phyloP scores from a whole-genome alignment of 1,139 yeast species.

The Debaryomycetaceae sp. region DNA sequence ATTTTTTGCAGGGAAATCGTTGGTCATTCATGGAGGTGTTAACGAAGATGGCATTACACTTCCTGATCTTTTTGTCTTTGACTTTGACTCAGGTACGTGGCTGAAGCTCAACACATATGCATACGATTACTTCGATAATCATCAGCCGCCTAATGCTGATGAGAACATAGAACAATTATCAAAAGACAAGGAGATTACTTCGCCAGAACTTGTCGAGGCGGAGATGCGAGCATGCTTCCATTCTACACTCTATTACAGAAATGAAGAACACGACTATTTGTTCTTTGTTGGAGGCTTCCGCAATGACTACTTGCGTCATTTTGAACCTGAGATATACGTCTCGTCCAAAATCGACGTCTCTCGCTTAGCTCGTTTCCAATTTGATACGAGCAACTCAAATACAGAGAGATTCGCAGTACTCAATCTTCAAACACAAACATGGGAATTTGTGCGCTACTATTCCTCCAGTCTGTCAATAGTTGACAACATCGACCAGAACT shows the following conservation, averaged over 20 bases:
- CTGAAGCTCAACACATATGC: constrained; percentile 29
- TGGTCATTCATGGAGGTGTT: constrained; percentile 44
- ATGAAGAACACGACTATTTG: constrained; percentile 35
- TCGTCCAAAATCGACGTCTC: constrained; percentile 37
- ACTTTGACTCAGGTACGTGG: constrained; percentile 37
- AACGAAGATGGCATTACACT: constrained; percentile 27
- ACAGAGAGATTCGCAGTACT: constrained; percentile 34
- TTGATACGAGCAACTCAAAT: constrained; percentile 26
- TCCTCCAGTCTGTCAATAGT: constrained; percentile 27
- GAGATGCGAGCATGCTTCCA: constrained; percentile 45
- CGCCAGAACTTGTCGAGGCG: constrained; percentile 36
- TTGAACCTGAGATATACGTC: constrained; percentile 27
- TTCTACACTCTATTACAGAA: constrained; percentile 32
- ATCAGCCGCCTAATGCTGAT: constrained; percentile 26
- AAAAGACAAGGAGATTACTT: constrained; percentile 21
- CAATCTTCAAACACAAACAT: constrained; percentile 41
- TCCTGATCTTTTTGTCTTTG: constrained; percentile 33
- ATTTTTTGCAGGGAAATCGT: constrained; percentile 26
- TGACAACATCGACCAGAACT: constrained; percentile 13
- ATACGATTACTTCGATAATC: constrained; percentile 33
- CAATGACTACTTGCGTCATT: constrained; percentile 33
- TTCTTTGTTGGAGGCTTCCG: constrained; percentile 41
- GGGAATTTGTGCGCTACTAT: constrained; percentile 38
- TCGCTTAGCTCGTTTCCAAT: constrained; percentile 28
- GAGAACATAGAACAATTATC: constrained; percentile 20